phyloP scores from a whole-genome alignment of 2,329 filamentous ascomycete species.

The Biscogniauxia mediterranea region DNA sequence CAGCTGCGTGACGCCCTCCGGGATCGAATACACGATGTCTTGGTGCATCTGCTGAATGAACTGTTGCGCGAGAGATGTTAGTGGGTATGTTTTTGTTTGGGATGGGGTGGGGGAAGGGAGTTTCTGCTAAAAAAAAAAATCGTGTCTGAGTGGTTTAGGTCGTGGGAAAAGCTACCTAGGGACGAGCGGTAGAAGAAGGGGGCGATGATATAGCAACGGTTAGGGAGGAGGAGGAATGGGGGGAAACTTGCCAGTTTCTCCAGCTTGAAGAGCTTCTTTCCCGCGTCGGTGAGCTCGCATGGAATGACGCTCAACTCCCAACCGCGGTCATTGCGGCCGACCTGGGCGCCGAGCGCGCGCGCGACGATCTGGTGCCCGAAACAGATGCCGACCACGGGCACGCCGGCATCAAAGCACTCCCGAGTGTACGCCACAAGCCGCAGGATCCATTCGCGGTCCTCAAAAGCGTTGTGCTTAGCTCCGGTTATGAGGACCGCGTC shows the following conservation, averaged over 20 bases:
- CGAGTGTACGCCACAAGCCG: constrained; percentile 68
- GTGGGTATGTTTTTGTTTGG: too few relatives aligned
- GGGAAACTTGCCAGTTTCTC: constrained; percentile 51
- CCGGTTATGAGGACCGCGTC: constrained; percentile 85
- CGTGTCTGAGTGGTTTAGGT: background rate
- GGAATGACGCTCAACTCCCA: constrained; percentile 81
- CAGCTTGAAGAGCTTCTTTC: constrained; percentile 68
- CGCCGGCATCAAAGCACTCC: constrained; percentile 56
- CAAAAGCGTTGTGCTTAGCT: constrained; percentile 70
- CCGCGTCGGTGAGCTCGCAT: constrained; percentile 65
- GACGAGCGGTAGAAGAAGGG: background rate
- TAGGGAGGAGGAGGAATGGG: constrained; percentile 2
- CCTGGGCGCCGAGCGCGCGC: constrained; percentile 65
- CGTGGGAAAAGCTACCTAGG: background rate
- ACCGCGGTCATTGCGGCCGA: constrained; percentile 64
- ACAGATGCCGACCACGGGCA: constrained; percentile 77
- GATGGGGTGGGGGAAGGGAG: too few relatives aligned
- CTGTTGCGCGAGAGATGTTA: constrained; percentile 36
- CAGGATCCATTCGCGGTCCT: constrained; percentile 72
- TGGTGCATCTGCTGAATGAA: constrained; percentile 83
- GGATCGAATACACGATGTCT: constrained; percentile 68
- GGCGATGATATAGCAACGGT: background rate
- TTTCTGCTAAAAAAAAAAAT: background rate
- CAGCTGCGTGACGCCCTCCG: constrained; percentile 59
- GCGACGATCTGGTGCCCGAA: constrained; percentile 87